These are phyloP conservation scores for Nakazawaea holstii DNA, from an alignment of 805 yeast species.

Conservation along the genomic window DNA sequence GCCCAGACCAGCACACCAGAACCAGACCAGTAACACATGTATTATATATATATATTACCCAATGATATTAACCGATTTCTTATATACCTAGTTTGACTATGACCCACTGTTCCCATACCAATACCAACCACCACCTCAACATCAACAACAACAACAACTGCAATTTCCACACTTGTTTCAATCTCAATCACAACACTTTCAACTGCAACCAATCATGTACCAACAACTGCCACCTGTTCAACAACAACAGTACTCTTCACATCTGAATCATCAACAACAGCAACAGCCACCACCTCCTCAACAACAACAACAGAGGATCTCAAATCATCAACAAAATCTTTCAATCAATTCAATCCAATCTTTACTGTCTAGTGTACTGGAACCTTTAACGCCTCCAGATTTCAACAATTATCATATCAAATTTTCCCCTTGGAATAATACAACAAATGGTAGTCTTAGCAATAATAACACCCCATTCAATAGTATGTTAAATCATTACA, in stretches of 20 bases:
- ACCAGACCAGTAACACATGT: no score
- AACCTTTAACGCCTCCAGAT: constrained; percentile 15
- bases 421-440: constrained; percentile 13
- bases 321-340: constrained; percentile 11
- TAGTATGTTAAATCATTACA: background rate
- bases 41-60: no score
- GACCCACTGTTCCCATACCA: background rate
- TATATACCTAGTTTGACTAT: background rate
- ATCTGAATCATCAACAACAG: constrained; percentile 6
- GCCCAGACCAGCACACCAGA: no score
- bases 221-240: constrained; percentile 3
- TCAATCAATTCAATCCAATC: constrained; percentile 15
- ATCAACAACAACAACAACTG: constrained; percentile 7
- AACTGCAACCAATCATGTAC: constrained; percentile 12
- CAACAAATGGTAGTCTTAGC: background rate
- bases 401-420: constrained; percentile 5
- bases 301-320: constrained; percentile 5
- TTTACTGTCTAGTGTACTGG: constrained; percentile 8
- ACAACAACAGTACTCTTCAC: constrained; percentile 1
- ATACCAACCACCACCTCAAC: constrained; percentile 1
- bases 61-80: no score
- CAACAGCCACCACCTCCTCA: background rate
- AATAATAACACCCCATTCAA: background rate
- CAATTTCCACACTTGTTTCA: background rate
- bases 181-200: constrained; percentile 11